A percentile compares a stretch with the other conserved stretches of the same genome.
Conservation (phyloP, 495 filamentous ascomycete species). For the Cetradonia linearis region DNA sequence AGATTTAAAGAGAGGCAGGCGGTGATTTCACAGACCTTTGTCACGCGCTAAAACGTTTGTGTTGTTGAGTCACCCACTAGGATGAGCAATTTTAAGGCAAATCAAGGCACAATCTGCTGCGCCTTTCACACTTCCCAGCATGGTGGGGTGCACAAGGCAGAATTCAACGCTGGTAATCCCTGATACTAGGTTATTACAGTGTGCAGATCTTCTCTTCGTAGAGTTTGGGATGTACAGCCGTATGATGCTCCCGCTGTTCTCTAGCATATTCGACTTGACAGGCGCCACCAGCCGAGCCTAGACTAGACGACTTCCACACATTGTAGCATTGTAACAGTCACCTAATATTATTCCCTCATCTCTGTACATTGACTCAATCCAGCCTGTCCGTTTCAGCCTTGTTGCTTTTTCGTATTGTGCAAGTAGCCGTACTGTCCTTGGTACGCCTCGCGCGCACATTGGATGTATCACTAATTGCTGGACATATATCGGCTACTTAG, state of each 20-base stretch:
- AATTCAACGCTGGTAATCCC: background rate
- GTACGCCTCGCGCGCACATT: no score
- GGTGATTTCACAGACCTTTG: background rate
- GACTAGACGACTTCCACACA: no score
- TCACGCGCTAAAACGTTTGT: background rate
- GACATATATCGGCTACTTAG: no score
- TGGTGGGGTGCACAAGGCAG: background rate
- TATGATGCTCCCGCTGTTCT: no score
- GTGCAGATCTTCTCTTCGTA: background rate
- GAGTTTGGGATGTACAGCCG: background rate
- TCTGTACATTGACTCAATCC: no score
- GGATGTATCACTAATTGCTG: no score
- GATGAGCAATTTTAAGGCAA: background rate
- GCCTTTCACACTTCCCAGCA: no score
- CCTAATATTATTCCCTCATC: no score
- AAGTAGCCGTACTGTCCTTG: no score
- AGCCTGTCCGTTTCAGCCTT: no score
- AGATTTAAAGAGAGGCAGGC: background rate
- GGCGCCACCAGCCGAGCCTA: background rate
- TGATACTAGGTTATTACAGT: background rate
- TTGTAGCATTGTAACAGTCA: no score
- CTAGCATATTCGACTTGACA: background rate
- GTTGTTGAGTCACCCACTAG: background rate
- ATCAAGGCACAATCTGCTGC: background rate
- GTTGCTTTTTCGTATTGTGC: no score